Conservation (phyloP, 345 rosid species). For the Eucalyptus tenuipes region DNA sequence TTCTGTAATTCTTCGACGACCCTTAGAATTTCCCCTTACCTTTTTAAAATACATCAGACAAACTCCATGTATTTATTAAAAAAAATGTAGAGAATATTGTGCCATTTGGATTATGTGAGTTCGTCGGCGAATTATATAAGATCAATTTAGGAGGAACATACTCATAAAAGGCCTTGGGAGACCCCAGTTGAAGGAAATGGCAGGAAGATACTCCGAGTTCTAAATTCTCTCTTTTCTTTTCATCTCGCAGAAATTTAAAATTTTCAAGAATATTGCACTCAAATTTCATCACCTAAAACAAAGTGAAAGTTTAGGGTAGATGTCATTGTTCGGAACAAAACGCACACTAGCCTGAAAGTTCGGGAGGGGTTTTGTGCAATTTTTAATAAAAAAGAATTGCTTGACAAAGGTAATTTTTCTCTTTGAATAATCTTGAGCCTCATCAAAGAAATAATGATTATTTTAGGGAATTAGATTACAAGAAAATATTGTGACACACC, state of each 20-base stretch:
- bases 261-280: not conserved
- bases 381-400: not conserved
- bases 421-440: not conserved
- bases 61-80: not conserved
- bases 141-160: not conserved
- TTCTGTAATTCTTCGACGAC: not conserved
- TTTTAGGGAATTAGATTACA: not conserved
- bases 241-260: not conserved
- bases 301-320: not conserved
- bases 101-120: not conserved
- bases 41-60: not conserved
- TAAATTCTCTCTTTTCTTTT: not conserved
- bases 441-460: not conserved
- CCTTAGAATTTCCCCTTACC: not conserved
- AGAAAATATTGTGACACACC: not conserved
- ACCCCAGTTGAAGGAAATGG: not conserved
- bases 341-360: not conserved
- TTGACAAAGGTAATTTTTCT: not conserved
- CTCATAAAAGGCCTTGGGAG: not conserved
- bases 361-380: not conserved
- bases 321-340: too few species aligned
- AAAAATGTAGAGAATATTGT: not conserved
- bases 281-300: not conserved
- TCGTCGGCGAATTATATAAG: not conserved
- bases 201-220: not conserved